These are phyloP conservation scores for Claviceps spartinae DNA, from an alignment of 2,329 filamentous ascomycete genomes.

Conservation along the genomic window DNA sequence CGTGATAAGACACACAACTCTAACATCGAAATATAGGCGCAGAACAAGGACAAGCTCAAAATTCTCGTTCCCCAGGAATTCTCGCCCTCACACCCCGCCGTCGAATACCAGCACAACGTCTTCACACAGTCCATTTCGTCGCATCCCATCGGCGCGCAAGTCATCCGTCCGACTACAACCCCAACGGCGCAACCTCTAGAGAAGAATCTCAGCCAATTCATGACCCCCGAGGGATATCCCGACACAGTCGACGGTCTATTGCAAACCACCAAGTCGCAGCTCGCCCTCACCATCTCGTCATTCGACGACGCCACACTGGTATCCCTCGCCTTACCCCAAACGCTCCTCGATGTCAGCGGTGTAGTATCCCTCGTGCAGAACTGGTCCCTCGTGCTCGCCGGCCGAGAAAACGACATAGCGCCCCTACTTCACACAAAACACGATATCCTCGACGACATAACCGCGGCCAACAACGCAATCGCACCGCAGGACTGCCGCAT, in stretches of 20 bases:
- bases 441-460: constrained; percentile 20
- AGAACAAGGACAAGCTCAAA: constrained; percentile 15
- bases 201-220: not conserved
- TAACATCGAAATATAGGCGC: too few relatives aligned
- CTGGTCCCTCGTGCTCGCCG: constrained; percentile 32
- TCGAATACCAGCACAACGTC: constrained; percentile 25
- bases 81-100: constrained; percentile 20
- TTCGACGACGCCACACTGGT: constrained; percentile 38
- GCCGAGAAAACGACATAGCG: constrained; percentile 26
- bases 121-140: constrained; percentile 24
- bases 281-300: constrained; percentile 32
- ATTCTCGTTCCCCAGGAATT: constrained; percentile 19
- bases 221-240: not conserved
- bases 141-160: constrained; percentile 24
- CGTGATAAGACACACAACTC: too few relatives aligned
- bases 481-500: not conserved
- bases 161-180: constrained; percentile 19
- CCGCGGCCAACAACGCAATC: not conserved
- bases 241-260: constrained; percentile 26
- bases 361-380: constrained; percentile 26
- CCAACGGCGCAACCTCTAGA: not conserved
- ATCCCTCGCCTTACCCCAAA: constrained; percentile 32
- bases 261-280: constrained; percentile 27
- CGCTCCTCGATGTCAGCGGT: constrained; percentile 32
- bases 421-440: constrained; percentile 19